phyloP scores from a whole-genome alignment of 2,329 filamentous ascomycete species.

The Arthroderma sp. region DNA sequence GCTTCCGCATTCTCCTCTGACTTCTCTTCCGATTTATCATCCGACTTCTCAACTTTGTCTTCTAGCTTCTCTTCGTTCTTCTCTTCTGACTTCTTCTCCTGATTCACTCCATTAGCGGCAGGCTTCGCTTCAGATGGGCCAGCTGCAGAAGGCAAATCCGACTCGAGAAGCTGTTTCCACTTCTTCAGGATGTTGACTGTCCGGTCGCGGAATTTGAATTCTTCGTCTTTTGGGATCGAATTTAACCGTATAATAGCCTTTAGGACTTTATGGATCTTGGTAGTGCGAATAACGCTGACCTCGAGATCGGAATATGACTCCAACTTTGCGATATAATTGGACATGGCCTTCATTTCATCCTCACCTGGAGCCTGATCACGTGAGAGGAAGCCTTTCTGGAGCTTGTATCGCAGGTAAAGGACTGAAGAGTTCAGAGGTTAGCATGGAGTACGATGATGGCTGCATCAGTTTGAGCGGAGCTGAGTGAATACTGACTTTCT shows the following conservation, averaged over 20 bases:
- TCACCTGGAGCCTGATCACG: constrained; percentile 75
- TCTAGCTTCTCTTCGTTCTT: constrained; percentile 21
- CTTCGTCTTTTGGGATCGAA: constrained; percentile 73
- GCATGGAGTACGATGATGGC: not conserved
- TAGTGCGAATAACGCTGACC: constrained; percentile 72
- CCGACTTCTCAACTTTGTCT: constrained; percentile 20
- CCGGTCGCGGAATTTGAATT: constrained; percentile 77
- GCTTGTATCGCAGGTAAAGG: constrained; percentile 83
- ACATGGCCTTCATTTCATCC: constrained; percentile 41
- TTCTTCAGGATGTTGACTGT: constrained; percentile 66
- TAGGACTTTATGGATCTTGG: constrained; percentile 98
- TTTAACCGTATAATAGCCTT: constrained; percentile 85
- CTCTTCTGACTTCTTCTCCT: constrained; percentile 19
- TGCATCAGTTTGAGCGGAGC: not conserved
- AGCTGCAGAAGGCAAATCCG: constrained; percentile 36
- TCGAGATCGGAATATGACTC: constrained; percentile 73
- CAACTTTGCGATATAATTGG: constrained; percentile 48
- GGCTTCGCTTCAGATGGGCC: constrained; percentile 14
- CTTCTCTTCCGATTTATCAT: constrained; percentile 13
- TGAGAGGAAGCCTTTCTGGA: constrained; percentile 86
- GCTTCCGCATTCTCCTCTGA: constrained; percentile 16
- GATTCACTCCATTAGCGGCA: constrained; percentile 28
- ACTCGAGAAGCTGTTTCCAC: constrained; percentile 74
- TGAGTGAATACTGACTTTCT: constrained; percentile 28
- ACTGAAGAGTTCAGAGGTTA: constrained; percentile 35